Percentiles rank a stretch among this genome's conserved stretches.
Evolutionary conservation across 192 early-diverging fungal species (phyloP).

Genomic region (Coemansia sp.): DNA sequence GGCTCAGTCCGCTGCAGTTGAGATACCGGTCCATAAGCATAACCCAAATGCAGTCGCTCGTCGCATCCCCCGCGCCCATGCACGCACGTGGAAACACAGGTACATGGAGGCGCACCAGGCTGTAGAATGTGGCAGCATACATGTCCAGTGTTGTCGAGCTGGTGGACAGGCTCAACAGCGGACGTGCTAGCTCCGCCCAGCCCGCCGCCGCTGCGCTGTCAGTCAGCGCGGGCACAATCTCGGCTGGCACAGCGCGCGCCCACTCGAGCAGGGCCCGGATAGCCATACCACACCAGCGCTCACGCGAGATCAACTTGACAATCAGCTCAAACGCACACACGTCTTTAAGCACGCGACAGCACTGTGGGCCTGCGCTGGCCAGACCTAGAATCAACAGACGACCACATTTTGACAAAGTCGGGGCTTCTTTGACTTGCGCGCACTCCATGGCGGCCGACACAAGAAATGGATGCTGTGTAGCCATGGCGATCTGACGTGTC

Average conservation of each 20-base stretch:
- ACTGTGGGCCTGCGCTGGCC: conserved; percentile 41
- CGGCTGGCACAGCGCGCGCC: conserved; percentile 38
- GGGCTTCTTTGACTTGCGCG: conserved; percentile 41
- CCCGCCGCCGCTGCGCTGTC: conserved; percentile 31
- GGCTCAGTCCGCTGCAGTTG: conserved; percentile 45
- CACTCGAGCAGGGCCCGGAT: conserved; percentile 53
- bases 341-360: conserved; percentile 54
- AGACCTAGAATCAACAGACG: conserved; percentile 45
- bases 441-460: conserved; percentile 50
- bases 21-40: conserved; percentile 56
- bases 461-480: conserved; percentile 32
- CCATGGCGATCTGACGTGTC: conserved; percentile 45
- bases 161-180: conserved; percentile 46
- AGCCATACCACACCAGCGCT: conserved; percentile 54
- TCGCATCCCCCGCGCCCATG: conserved; percentile 46
- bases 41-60: conserved; percentile 39
- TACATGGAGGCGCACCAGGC: conserved; percentile 40
- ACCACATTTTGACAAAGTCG: conserved; percentile 42
- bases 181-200: conserved; percentile 50
- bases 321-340: conserved; percentile 52
- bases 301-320: conserved; percentile 55
- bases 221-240: conserved; percentile 51
- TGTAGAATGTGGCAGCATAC: conserved; percentile 49
- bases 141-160: conserved; percentile 55
- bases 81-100: conserved; percentile 49